Percentiles rank a stretch among this genome's conserved stretches.
Conservation (phyloP, 306 rosid genomes). For the Quercus rubra region DNA sequence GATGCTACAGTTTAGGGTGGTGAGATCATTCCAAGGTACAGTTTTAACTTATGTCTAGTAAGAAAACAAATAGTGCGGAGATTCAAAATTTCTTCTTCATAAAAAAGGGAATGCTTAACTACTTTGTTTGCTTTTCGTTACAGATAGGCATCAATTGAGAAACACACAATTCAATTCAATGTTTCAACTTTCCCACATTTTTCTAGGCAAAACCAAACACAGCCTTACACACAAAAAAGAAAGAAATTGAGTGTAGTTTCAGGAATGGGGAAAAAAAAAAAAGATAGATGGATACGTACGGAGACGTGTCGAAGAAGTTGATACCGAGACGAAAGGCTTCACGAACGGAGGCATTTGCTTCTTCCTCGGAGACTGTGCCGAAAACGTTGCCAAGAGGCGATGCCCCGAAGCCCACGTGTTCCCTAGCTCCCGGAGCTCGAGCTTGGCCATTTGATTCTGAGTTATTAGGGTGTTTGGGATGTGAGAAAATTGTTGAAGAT, state of each 20-base stretch:
- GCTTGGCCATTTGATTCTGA: conserved; percentile 32
- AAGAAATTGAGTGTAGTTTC: too few species aligned
- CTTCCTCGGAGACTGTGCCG: conserved; percentile 65
- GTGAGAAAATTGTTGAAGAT: not conserved
- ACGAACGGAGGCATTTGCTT: conserved; percentile 69
- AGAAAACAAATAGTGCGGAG: not conserved
- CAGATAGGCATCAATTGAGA: not conserved
- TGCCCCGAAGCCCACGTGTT: conserved; percentile 94
- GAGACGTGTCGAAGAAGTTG: conserved; percentile 94
- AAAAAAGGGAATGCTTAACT: not conserved
- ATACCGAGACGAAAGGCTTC: conserved; percentile 72
- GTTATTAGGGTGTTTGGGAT: not conserved
- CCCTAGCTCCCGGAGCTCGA: conserved; percentile 68
- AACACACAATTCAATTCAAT: not conserved
- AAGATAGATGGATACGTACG: conserved; percentile 35
- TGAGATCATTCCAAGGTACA: not conserved
- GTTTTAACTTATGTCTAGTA: not conserved
- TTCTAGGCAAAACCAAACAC: not conserved
- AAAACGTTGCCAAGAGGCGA: conserved; percentile 93
- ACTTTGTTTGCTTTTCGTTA: not conserved
- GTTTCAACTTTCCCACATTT: not conserved
- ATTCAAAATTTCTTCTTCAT: not conserved
- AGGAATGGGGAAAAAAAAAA: not conserved
- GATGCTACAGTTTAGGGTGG: not conserved
- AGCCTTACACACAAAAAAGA: not conserved